A percentile compares a stretch with the other conserved stretches of the same genome.
These are phyloP conservation scores for Triticum dicoccoides DNA, from an alignment of 176 grass and related monocot species.

Conservation along the genomic window DNA sequence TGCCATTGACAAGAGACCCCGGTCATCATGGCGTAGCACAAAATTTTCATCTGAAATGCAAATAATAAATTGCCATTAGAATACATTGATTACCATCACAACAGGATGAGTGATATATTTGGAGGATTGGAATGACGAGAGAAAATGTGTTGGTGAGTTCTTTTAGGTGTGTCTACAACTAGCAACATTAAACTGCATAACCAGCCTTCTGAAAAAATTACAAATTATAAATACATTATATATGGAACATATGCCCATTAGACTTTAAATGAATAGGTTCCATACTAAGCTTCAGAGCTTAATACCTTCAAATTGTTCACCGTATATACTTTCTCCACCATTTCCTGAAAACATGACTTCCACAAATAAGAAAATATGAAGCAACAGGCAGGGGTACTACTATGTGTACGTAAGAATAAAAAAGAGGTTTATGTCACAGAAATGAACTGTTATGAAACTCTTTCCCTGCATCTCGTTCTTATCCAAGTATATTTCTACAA, in stretches of 20 bases:
- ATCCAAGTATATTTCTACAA: neutral
- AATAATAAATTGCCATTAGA: conserved; percentile 32
- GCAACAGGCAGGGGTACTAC: neutral
- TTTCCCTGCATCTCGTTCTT: neutral
- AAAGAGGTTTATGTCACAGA: neutral
- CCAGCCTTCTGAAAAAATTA: neutral
- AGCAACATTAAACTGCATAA: neutral
- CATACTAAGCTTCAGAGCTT: conserved; percentile 29
- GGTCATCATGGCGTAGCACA: conserved; percentile 63
- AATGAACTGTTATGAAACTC: neutral
- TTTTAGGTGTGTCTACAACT: neutral
- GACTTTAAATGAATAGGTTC: neutral
- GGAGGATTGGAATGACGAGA: neutral
- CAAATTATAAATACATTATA: neutral
- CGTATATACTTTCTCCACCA: conserved; percentile 67
- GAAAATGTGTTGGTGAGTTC: neutral
- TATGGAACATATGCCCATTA: neutral
- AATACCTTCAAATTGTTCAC: conserved; percentile 84
- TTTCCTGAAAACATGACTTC: conserved; percentile 46
- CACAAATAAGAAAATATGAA: conserved; percentile 13
- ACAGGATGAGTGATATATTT: neutral
- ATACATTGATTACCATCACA: neutral
- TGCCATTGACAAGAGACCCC: conserved; percentile 88
- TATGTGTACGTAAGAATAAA: neutral
- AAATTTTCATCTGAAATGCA: conserved; percentile 91